Evolutionary conservation across 116 monocot genomes (phyloP).

Genomic region (Papilionanthe hybrid): DNA sequence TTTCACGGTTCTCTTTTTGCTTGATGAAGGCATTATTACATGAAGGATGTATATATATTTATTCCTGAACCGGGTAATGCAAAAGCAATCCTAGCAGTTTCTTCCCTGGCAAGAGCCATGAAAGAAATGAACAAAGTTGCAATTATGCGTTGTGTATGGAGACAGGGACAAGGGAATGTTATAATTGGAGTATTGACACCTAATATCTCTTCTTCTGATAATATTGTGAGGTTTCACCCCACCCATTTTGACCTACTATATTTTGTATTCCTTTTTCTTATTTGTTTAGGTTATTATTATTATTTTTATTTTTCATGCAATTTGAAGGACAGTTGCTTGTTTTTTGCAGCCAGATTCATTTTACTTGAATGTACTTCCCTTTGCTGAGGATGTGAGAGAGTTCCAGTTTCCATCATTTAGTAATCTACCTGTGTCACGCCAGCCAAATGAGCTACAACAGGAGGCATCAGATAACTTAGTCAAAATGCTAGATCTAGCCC

Average conservation of each 20-base stretch:
- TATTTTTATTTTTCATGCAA: constrained; percentile 9
- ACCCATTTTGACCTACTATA: neutral
- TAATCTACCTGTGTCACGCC: constrained; percentile 54
- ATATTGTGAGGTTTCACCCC: constrained; percentile 38
- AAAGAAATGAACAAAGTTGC: constrained; percentile 85
- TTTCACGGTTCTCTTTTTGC: constrained; percentile 10
- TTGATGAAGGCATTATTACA: constrained; percentile 79
- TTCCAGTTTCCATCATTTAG: constrained; percentile 88
- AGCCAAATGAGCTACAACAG: constrained; percentile 70
- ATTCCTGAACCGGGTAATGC: constrained; percentile 83
- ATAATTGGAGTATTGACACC: constrained; percentile 78
- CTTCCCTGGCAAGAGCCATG: constrained; percentile 85
- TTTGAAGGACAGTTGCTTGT: constrained; percentile 10
- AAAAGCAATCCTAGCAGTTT: constrained; percentile 67
- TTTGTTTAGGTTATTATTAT: neutral
- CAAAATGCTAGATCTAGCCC: constrained; percentile 65
- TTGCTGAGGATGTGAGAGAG: constrained; percentile 90
- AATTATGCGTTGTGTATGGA: constrained; percentile 89
- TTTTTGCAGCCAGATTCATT: constrained; percentile 84
- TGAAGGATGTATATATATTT: constrained; percentile 78
- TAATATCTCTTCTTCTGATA: constrained; percentile 63
- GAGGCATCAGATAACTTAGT: constrained; percentile 80
- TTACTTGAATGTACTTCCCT: constrained; percentile 93
- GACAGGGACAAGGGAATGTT: constrained; percentile 78
- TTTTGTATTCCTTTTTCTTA: constrained; percentile 10